Evolutionary conservation across 306 rosid genomes (phyloP).

Genomic region (Trichosanthes cucumerina): DNA sequence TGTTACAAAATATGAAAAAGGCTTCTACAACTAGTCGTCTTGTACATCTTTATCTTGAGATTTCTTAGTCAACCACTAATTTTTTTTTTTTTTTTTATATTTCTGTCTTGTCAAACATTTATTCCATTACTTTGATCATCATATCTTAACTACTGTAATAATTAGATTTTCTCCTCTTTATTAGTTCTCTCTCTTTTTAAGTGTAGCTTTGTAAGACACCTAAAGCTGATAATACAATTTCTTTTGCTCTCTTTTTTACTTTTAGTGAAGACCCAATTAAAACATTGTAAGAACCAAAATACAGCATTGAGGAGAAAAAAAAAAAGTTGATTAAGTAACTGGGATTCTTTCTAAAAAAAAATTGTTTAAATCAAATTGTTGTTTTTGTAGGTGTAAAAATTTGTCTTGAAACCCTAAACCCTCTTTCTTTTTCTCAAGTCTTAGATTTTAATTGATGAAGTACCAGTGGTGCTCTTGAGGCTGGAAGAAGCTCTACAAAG

Average conservation of each 20-base stretch:
- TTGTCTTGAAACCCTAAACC: too few species aligned
- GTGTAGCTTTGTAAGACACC: background rate
- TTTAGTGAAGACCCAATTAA: background rate
- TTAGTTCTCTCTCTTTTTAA: background rate
- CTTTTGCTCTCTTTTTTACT: background rate
- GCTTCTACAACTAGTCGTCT: background rate
- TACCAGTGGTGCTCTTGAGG: too few species aligned
- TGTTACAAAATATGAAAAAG: background rate
- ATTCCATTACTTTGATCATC: slow-evolving; percentile 1
- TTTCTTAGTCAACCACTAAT: background rate
- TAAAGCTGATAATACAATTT: background rate
- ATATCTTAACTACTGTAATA: background rate
- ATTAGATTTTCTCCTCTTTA: background rate
- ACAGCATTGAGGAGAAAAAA: background rate
- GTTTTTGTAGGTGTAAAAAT: too few species aligned
- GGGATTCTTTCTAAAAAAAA: too few species aligned
- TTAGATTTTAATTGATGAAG: too few species aligned
- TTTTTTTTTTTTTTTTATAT: too few species aligned
- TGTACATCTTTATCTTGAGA: background rate
- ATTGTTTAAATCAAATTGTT: too few species aligned
- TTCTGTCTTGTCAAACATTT: background rate
- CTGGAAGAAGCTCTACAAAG: too few species aligned
- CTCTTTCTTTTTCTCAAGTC: too few species aligned
- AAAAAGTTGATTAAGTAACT: too few species aligned
- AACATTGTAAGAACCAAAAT: background rate